phyloP scores from a whole-genome alignment of 2,329 filamentous ascomycete genomes.

The Neoscytalidium dimidiatum region DNA sequence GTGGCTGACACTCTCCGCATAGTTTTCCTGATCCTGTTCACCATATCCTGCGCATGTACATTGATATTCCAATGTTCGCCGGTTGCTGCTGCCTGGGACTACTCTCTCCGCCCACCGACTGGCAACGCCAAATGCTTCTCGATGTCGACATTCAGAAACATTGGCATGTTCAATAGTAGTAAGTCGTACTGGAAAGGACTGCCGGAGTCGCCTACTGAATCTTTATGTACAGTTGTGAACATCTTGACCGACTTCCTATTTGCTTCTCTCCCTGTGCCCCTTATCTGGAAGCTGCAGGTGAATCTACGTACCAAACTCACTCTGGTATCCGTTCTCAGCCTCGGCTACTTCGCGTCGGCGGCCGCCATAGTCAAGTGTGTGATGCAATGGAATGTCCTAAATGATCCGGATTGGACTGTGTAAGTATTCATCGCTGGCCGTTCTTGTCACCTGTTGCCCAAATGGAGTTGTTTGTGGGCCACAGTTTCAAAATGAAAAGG shows the following conservation, averaged over 20 bases:
- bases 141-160: conserved; percentile 40
- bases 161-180: conserved; percentile 52
- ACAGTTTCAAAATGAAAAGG: no score
- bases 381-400: conserved; percentile 39
- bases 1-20: background rate
- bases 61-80: conserved; percentile 52
- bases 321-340: conserved; percentile 44
- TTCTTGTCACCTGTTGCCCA: no score
- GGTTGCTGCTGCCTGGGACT: conserved; percentile 48
- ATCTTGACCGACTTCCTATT: conserved; percentile 52
- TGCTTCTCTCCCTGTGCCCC: conserved; percentile 47
- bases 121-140: conserved; percentile 46
- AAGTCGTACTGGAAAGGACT: conserved; percentile 18
- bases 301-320: conserved; percentile 50
- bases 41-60: conserved; percentile 46
- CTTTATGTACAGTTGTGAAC: conserved; percentile 37
- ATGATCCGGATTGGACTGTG: conserved; percentile 38
- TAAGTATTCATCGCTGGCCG: conserved; percentile 9
- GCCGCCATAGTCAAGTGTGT: conserved; percentile 47
- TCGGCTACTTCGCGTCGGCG: conserved; percentile 43
- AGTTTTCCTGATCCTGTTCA: conserved; percentile 47
- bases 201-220: background rate
- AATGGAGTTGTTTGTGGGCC: no score
- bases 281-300: conserved; percentile 47
- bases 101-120: conserved; percentile 31